A percentile compares a stretch with the other conserved stretches of the same genome.
phyloP scores from a whole-genome alignment of 192 early-diverging fungal species.

The Coemansia biformis region DNA sequence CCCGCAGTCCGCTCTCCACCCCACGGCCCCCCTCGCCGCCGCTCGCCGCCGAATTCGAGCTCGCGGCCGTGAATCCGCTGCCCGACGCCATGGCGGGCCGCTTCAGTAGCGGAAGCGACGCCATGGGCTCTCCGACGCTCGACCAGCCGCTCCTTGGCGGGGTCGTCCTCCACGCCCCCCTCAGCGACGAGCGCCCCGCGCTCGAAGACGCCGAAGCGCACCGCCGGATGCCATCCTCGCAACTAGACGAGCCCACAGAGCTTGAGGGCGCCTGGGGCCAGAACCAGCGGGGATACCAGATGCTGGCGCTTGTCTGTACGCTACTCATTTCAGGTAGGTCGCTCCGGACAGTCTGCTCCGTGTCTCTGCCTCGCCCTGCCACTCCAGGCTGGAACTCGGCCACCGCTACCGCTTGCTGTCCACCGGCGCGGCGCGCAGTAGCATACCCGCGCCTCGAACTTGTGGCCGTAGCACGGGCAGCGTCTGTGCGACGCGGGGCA shows the following conservation, averaged over 20 bases:
- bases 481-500: too few relatives aligned
- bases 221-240: constrained; percentile 29
- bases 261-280: constrained; percentile 36
- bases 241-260: constrained; percentile 24
- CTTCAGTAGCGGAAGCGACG: constrained; percentile 2
- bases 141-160: constrained; percentile 45
- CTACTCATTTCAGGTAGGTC: constrained; percentile 58
- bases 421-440: too few relatives aligned
- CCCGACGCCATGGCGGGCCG: constrained; percentile 3
- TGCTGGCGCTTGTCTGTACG: constrained; percentile 55
- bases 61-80: constrained; percentile 4
- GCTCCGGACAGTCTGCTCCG: neutral
- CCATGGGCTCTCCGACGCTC: constrained; percentile 17
- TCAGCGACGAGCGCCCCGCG: constrained; percentile 12
- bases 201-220: constrained; percentile 11
- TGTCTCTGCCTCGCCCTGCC: too few relatives aligned
- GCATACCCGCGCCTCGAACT: too few relatives aligned
- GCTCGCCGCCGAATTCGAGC: constrained; percentile 13
- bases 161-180: constrained; percentile 7
- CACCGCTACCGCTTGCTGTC: too few relatives aligned
- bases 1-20: neutral
- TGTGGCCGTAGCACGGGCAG: too few relatives aligned
- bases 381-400: too few relatives aligned
- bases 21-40: neutral
- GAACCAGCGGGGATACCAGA: constrained; percentile 49